Base-by-base conservation (phyloP, 768 basidiomycete species). In the Clitopilus passeckerianus region DNA sequence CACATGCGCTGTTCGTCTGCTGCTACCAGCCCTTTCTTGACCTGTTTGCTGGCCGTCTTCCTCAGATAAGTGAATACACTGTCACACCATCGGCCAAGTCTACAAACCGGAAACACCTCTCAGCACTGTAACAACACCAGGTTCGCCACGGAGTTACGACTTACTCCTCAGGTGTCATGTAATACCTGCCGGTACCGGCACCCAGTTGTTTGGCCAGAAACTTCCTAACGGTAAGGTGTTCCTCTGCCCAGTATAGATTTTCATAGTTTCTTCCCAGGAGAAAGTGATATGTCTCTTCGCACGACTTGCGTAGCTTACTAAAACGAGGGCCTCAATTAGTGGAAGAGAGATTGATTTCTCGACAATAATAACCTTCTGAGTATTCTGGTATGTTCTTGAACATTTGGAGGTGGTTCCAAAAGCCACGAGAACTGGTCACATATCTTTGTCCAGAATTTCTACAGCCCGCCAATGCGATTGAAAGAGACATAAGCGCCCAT, bases 1-100 rank as follows among this genome's bases (percentile, higher is more conserved):
- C 54, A 56, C 35, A 59, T 10, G 20, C 59, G 60, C 44, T 50
- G 44, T 1, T 15, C 20, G n/a, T n/a, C n/a, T n/a, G n/a, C n/a
- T n/a, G n/a, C n/a, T n/a, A n/a, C n/a, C n/a, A n/a, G n/a, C 10
- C 46, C 5, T 18, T 22, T 50, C n/a, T 50, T 50, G 10, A 50
- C 46, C 20, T 20, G 46, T 23, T 50, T 5, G 18, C 46, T 50
- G 9, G 46, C n/a, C 10, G 18, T 18, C 20, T 9, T 50, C n/a
- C 22, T n/a, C 46, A 50, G n/a, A n/a, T 46, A 50, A 5, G 16
- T 23, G 12, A 18, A 20, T 10, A 50, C n/a, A 4, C 6, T 50
- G 5, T 50, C 46, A 23, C 46, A 50, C 46, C 46, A 20, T 20
- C 22, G 16, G n/a, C 5, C 5, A 5, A 50, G 46, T 22, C n/a